Base-by-base conservation (phyloP, 345 rosid species). In the Sapria himalayana region DNA sequence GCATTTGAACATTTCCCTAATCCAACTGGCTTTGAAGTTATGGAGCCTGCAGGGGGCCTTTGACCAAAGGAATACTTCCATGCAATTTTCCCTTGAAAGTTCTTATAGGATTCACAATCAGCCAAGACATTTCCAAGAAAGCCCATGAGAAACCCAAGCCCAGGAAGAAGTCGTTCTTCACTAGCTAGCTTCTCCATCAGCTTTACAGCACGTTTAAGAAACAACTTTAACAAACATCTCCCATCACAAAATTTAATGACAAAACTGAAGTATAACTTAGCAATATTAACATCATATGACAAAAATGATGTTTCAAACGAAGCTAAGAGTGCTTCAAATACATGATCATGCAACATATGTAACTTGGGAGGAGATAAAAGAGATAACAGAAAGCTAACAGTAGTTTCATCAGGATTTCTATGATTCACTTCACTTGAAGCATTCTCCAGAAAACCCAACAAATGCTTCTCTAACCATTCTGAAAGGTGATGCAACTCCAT, bases 391-490 rank as follows among this genome's bases (percentile, higher is more conserved):
- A 89, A 89, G 61, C 49, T 76, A 71, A 71, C 71, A 36, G 84
- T 68, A 56, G 93, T 69, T 46, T 89, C 98, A 43, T 49, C 52
- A 47, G 84, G 72, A 61, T 51, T 75, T 56, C 61, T 86, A 64
- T 52, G 49, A 45, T 40, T 58, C 46, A 46, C 37, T 23, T 73
- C 81, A 39, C 58, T 71, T 16, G 69, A 45, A 33, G 61, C 56
- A 48, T 77, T 86, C 54, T 50, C 36, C 35, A 50, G 33, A 63
- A 64, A 65, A 63, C 98, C 93, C 53, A 82, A 65, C 45, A 89
- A 66, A 60, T 81, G 73, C 59, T 64, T 71, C 79, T 79, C 98
- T 62, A 89, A 60, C 98, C 92, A 77, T 48, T 63, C 65, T 41
- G 91, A 84, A 62, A 89, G 56, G 42, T 36, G 23, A 52, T 29